Percentiles rank a stretch among this genome's conserved stretches.
phyloP scores from a whole-genome alignment of 1,139 yeast genomes.

The Wickerhamomyces sp. region DNA sequence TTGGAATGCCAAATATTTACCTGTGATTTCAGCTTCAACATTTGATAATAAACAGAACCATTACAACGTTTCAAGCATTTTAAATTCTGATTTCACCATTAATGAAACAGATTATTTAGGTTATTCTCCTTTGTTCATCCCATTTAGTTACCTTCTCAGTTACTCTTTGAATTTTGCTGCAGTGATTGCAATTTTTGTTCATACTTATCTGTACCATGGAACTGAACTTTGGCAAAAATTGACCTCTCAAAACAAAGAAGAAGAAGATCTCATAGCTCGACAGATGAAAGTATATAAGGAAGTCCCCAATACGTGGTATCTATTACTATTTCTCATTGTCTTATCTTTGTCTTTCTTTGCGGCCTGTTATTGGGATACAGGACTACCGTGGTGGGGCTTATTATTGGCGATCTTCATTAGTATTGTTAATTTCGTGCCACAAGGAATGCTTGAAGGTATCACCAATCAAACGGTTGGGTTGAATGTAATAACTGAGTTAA shows the following conservation, averaged over 20 bases:
- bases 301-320: slow-evolving; percentile 37
- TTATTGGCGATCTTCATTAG: slow-evolving; percentile 30
- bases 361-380: slow-evolving; percentile 25
- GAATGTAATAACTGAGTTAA: slow-evolving; percentile 30
- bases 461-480: slow-evolving; percentile 37
- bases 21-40: slow-evolving; percentile 32
- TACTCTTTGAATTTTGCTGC: slow-evolving; percentile 38
- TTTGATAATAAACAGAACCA: slow-evolving; percentile 30
- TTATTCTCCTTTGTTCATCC: slow-evolving; percentile 33
- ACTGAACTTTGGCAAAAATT: slow-evolving; percentile 29
- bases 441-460: slow-evolving; percentile 32
- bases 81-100: slow-evolving; percentile 27
- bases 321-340: slow-evolving; percentile 26
- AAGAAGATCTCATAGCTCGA: slow-evolving; percentile 34
- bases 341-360: slow-evolving; percentile 30
- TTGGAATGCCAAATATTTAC: slow-evolving; percentile 35
- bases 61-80: slow-evolving; percentile 32
- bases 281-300: slow-evolving; percentile 31
- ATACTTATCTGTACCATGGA: slow-evolving; percentile 35
- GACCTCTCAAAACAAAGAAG: slow-evolving; percentile 25
- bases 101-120: slow-evolving; percentile 27
- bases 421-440: slow-evolving; percentile 30
- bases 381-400: slow-evolving; percentile 33
- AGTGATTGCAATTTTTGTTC: slow-evolving; percentile 33
- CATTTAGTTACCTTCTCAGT: slow-evolving; percentile 32